Evolutionary conservation across 495 filamentous ascomycete species (phyloP), one percentile per base, ranked within the genome.

Genomic region (Corynascus novoguineensis): DNA sequence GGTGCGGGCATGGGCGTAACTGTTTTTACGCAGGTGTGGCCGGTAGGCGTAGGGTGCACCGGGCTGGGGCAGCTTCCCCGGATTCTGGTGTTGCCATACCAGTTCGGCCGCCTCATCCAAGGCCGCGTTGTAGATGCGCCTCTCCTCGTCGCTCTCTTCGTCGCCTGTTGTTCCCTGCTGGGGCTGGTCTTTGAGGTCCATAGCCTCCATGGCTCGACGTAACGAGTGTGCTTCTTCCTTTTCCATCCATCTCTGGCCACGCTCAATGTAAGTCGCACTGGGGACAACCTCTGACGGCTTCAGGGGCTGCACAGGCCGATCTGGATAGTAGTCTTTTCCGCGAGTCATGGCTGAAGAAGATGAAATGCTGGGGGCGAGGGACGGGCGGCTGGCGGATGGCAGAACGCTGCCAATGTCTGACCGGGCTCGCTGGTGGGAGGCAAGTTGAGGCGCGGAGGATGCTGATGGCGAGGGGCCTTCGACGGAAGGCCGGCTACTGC

Each of bases 81-180:
- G 73, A 61, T 93, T 82, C 61, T 87, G 82, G 64, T 96, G 90
- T 66, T 84, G 84, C 82, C 84, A 93, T 21, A 96, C 90, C 4
- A 95, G 76, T 63, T 95, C 87, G 4, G 89, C 86, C 1, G 91
- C 91, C 68, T 96, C 91, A 56, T 92, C 81, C 57, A 91, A 84
- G 9, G 91, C 91, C 22, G 86, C 88, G 9, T 81, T 69, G 62
- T 92, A 85, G 24, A 95, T 55, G 27, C 81, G 78, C 48, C 76
- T 70, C 27, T 95, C 89, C 35, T 89, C 86, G 2, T 86, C 64
- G 31, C 67, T 66, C 61, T 70, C 69, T 1, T 48, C 60, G 9
- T 51, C 38, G 34, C 54, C 57, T 21, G 52, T 60, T 41, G 66
- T 67, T 27, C 55, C 58, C 46, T 58, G 42, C 37, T 64, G 60